These are phyloP conservation scores for Boletus subparvulus DNA, from an alignment of 768 basidiomycete species.

Conservation along the genomic window DNA sequence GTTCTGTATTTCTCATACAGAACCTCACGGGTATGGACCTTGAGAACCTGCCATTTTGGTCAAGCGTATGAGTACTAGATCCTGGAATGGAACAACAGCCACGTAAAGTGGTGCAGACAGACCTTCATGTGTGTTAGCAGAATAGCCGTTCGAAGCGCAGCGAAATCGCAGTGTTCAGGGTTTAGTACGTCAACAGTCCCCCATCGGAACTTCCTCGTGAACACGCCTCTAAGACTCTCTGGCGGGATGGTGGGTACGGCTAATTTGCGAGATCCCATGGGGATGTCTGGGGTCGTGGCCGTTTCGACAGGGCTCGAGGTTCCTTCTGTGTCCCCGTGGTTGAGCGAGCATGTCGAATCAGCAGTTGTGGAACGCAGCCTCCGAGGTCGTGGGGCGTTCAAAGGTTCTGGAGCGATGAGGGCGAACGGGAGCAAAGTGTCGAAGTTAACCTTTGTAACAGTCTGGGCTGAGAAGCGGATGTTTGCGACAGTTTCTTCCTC, in stretches of 20 bases:
- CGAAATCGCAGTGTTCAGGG: slow-evolving; percentile 86
- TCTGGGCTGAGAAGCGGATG: slow-evolving; percentile 72
- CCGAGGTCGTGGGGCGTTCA: slow-evolving; percentile 37
- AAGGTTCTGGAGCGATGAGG: slow-evolving; percentile 69
- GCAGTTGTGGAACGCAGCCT: slow-evolving; percentile 12
- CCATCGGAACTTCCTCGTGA: slow-evolving; percentile 82
- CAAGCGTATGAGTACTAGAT: slow-evolving; percentile 2
- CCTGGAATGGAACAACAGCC: slow-evolving; percentile 11
- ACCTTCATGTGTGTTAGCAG: slow-evolving; percentile 87
- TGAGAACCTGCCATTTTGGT: slow-evolving; percentile 57
- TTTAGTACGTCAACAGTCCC: slow-evolving; percentile 85
- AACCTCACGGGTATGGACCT: slow-evolving; percentile 81
- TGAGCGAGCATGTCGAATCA: slow-evolving; percentile 20
- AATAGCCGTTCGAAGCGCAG: slow-evolving; percentile 78
- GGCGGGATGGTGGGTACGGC: slow-evolving; percentile 50
- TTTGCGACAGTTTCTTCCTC: slow-evolving; percentile 71
- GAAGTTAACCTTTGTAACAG: slow-evolving; percentile 61
- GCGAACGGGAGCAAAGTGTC: slow-evolving; percentile 70
- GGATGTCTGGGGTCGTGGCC: slow-evolving; percentile 36
- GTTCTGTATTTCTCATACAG: slow-evolving; percentile 93
- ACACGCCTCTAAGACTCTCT: slow-evolving; percentile 70
- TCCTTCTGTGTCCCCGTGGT: slow-evolving; percentile 19
- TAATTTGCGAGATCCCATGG: slow-evolving; percentile 39
- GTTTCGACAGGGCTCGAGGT: slow-evolving; percentile 25
- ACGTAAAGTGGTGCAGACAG: slow-evolving; percentile 39